Conservation (phyloP, 306 rosid species). For the Rubus idaeus region DNA sequence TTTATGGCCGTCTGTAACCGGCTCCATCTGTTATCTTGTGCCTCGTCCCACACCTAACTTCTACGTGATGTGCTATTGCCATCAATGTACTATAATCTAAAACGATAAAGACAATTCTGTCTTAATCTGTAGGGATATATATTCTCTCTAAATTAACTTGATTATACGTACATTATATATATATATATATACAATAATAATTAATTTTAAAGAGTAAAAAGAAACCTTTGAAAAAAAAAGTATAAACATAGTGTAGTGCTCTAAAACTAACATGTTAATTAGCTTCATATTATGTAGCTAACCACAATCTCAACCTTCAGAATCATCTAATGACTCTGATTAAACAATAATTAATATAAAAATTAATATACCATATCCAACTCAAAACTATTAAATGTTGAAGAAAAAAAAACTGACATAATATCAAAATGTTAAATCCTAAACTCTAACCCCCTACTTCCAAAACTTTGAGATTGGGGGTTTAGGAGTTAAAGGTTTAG, state of each 20-base stretch:
- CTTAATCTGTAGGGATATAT: neutral
- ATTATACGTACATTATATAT: neutral
- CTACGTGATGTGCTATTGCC: slow-evolving; percentile 5
- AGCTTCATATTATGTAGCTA: too few species aligned
- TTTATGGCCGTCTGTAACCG: slow-evolving; percentile 10
- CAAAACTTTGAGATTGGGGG: too few species aligned
- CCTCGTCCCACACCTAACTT: neutral
- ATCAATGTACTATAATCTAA: neutral
- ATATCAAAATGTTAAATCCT: too few species aligned
- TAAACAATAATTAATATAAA: too few species aligned
- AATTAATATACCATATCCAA: too few species aligned
- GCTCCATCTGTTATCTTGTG: slow-evolving; percentile 1
- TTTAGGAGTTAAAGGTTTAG: too few species aligned
- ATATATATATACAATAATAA: neutral
- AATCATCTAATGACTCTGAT: too few species aligned
- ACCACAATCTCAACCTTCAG: too few species aligned
- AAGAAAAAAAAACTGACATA: too few species aligned
- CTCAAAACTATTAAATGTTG: too few species aligned
- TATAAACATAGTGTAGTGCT: neutral
- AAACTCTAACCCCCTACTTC: too few species aligned
- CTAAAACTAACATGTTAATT: too few species aligned
- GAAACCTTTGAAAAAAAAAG: neutral
- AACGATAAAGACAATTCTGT: neutral
- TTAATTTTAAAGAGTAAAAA: neutral
- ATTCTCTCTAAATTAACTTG: neutral